Evolutionary conservation across 345 rosid genomes (phyloP).

Genomic region (Nephelium lappaceum): DNA sequence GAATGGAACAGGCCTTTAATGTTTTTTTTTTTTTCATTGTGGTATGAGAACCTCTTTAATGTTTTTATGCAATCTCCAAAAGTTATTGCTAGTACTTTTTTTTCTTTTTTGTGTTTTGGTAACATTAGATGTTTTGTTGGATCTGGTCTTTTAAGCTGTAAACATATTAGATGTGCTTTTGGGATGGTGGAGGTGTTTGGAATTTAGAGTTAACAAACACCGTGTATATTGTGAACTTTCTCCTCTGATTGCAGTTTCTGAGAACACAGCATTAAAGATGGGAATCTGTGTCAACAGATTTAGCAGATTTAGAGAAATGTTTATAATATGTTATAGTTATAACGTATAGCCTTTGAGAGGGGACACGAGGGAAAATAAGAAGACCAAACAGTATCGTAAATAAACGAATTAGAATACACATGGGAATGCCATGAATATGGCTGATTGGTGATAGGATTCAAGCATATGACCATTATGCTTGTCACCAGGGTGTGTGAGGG

Average conservation of each 20-base stretch:
- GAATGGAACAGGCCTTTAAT: constrained; percentile 3
- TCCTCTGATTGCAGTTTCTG: background rate
- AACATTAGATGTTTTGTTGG: background rate
- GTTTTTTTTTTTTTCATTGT: background rate
- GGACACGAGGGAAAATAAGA: background rate
- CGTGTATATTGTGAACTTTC: background rate
- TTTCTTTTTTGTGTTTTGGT: too few relatives aligned
- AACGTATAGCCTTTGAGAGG: background rate
- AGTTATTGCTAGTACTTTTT: background rate
- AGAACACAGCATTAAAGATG: background rate
- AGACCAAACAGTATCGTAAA: background rate
- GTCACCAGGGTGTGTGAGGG: too few relatives aligned
- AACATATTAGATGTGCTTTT: background rate
- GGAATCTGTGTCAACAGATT: background rate
- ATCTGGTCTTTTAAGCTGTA: background rate
- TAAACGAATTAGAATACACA: background rate
- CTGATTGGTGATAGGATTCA: background rate
- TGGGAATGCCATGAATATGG: background rate
- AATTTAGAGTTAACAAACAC: background rate
- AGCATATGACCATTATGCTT: background rate
- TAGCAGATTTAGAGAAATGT: background rate
- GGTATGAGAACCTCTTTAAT: background rate
- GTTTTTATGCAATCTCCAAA: background rate
- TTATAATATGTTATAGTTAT: background rate
- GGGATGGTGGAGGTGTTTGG: background rate